Evolutionary conservation across 2,329 filamentous ascomycete genomes (phyloP), one percentile per base, ranked within the genome.

Genomic region (Curvularia verruculosa): DNA sequence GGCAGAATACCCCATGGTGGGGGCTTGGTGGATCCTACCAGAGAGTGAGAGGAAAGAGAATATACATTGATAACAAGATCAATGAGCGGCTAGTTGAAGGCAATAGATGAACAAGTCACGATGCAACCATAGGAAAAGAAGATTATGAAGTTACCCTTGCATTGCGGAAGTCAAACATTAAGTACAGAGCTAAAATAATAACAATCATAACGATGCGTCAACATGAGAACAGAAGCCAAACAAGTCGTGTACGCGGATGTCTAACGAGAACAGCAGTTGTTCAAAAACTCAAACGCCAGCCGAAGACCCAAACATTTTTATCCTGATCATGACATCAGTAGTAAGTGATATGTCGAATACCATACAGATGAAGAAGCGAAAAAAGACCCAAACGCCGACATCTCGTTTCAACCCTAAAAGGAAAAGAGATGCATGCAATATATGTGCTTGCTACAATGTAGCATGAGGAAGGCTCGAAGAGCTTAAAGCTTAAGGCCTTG

Each of bases 401-500:
- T 65, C 61, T 67, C 68, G 52, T 57, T 72, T 58, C 70, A 74
- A 71, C 67, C 58, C 67, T 71, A 68, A 66, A 73, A 73, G 61
- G 34, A 13, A 39, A 64, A 70, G 66, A 74, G 63, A 70, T 70
- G 67, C 53, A 73, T 72, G 71, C 65, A 65, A 59, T 54, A 59
- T 54, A 48, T 62, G 59, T n/a, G 34, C 34, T 49, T 23, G 49
- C 60, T 46, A 46, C 43, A 52, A 64, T 64, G 59, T 19, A 26
- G 7, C 39, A 69, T 48, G 39, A 34, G 26, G 29, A 48, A 24
- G 15, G 23, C 18, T 48, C 2, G 6, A 52, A 36, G 39, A 28
- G 34, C 50, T 65, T 64, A 75, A 56, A 75, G 64, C 61, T 73
- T 74, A 24, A 77, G 65, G 18, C 78, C 80, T 59, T 79, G 75